Evolutionary conservation across 2,329 filamentous ascomycete genomes (phyloP), one percentile per base, ranked within the genome.

Genomic region (Botrytis tulipae): DNA sequence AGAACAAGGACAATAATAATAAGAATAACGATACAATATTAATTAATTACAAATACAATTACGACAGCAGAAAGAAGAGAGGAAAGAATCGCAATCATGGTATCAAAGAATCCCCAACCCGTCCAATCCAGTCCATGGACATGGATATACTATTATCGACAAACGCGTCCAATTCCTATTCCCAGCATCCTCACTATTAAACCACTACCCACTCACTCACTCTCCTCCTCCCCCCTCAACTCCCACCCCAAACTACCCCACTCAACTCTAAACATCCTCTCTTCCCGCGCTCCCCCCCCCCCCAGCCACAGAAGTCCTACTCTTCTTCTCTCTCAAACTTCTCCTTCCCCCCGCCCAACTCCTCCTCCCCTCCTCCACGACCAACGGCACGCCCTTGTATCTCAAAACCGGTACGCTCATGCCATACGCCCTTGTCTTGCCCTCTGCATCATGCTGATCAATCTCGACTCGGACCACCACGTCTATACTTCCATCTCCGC

Each of bases 391-490:
- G 2, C 67, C 70, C 29, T 37, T 73, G 73, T 79, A 78, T n/a
- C 63, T 67, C 69, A 81, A 71, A 9, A 66, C 46, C 20, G 96
- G 96, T n/a, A 99, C 90, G 2, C 94, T 91, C 66, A 99, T 84
- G 16, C 95, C 92, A 80, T 99, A 99, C 22, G 90, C 89, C 75
- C 91, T 87, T 0, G 96, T 98, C 76, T 88, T 89, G 54, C 96
- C 96, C 51, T 92, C 86, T 3, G 90, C 89, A 81, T 98, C 90
- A 78, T 92, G 90, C 80, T 97, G 93, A 81, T 95, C 90, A 75
- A 95, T 90, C 83, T 99, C 96, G 76, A 98, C 91, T 73, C 94
- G 92, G 78, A 99, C 89, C 72, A 90, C 91, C 68, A 98, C 90
- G 78, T 98, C 94, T 7, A 99, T 86, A 16, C 88, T 84, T 78